phyloP scores from a whole-genome alignment of 805 yeast genomes.

The Yamadazyma laniorum region DNA sequence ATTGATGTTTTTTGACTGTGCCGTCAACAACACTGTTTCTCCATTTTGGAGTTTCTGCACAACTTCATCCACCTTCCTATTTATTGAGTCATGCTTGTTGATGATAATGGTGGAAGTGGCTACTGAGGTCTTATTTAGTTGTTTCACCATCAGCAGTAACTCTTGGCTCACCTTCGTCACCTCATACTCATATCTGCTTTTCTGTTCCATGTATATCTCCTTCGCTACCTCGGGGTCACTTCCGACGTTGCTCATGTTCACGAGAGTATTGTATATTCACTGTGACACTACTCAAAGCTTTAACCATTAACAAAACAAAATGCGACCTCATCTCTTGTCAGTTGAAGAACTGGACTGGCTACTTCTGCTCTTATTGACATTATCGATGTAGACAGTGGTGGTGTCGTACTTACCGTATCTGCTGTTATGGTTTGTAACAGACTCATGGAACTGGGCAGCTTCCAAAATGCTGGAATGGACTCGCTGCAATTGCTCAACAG shows the following conservation, averaged over 20 bases:
- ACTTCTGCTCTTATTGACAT: constrained; percentile 12
- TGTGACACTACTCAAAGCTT: neutral
- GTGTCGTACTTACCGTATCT: constrained; percentile 25
- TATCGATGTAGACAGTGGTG: constrained; percentile 18
- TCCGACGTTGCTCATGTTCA: neutral
- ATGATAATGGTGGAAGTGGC: constrained; percentile 7
- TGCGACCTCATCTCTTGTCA: neutral
- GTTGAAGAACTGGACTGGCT: constrained; percentile 7
- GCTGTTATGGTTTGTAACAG: constrained; percentile 16
- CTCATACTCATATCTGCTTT: neutral
- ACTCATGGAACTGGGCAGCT: constrained; percentile 19
- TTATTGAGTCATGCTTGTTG: constrained; percentile 11
- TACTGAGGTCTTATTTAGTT: neutral
- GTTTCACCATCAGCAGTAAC: neutral
- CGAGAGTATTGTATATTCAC: neutral
- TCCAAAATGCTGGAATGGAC: constrained; percentile 25
- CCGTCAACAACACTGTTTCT: constrained; percentile 8
- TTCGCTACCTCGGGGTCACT: neutral
- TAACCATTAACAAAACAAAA: neutral
- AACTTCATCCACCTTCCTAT: constrained; percentile 11
- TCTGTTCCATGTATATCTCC: neutral
- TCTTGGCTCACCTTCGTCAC: neutral
- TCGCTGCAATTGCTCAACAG: constrained; percentile 15
- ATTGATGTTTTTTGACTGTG: constrained; percentile 7
- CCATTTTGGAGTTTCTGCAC: neutral